Evolutionary conservation across 2,329 filamentous ascomycete species (phyloP).

Genomic region (Penicillium sp.): DNA sequence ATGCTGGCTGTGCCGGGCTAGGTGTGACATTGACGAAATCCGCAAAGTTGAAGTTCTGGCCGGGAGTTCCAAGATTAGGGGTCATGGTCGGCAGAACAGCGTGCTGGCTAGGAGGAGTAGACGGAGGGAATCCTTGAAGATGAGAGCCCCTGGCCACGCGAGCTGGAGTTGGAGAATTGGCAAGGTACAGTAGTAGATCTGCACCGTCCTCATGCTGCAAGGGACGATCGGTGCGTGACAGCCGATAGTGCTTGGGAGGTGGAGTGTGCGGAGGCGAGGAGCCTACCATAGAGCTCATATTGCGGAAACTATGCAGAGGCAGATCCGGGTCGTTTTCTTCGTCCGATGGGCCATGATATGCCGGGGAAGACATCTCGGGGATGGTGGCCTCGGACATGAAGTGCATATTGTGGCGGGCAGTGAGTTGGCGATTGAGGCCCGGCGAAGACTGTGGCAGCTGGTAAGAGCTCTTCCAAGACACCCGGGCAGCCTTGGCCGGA

Average conservation of each 20-base stretch:
- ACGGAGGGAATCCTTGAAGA: conserved; percentile 56
- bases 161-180: conserved; percentile 84
- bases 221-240: conserved; percentile 48
- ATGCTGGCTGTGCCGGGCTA: conserved; percentile 82
- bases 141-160: conserved; percentile 48
- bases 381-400: conserved; percentile 71
- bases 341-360: conserved; percentile 43
- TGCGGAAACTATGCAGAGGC: conserved; percentile 49
- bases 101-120: conserved; percentile 68
- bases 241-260: conserved; percentile 54
- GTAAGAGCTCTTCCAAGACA: conserved; percentile 71
- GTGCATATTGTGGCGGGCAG: conserved; percentile 71
- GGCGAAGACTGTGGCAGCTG: conserved; percentile 81
- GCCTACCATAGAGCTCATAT: conserved; percentile 50
- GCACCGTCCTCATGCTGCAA: conserved; percentile 71
- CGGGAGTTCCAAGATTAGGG: conserved; percentile 65
- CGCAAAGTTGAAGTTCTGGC: conserved; percentile 83
- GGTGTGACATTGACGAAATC: conserved; percentile 98
- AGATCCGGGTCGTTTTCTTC: conserved; percentile 82
- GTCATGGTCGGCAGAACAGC: conserved; percentile 48
- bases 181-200: conserved; percentile 75
- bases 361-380: conserved; percentile 56
- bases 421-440: conserved; percentile 67
- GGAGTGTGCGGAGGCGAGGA: conserved; percentile 85
- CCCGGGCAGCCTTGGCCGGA: conserved; percentile 55